A percentile compares a stretch with the other conserved stretches of the same genome.
Evolutionary conservation across 2,329 filamentous ascomycete genomes (phyloP).

Genomic region (Arachnomyces sp.): DNA sequence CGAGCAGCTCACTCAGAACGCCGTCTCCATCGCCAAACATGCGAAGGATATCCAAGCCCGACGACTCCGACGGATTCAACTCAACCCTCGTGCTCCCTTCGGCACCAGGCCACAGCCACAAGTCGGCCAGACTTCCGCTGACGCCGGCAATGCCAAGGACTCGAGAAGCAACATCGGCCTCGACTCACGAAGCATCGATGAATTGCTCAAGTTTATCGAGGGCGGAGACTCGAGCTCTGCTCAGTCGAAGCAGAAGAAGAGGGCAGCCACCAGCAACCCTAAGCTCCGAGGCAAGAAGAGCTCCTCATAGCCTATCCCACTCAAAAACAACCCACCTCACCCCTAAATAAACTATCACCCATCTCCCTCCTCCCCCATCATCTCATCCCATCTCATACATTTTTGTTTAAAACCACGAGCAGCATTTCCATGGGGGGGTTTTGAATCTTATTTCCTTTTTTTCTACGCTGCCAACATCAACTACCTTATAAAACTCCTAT

Average conservation of each 20-base stretch:
- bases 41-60: constrained; percentile 76
- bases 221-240: constrained; percentile 44
- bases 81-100: constrained; percentile 53
- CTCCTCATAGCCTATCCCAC: constrained; percentile 7
- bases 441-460: no score
- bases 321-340: no score
- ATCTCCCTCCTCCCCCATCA: no score
- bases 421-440: no score
- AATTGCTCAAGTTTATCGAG: constrained; percentile 90
- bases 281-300: constrained; percentile 38
- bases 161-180: constrained; percentile 37
- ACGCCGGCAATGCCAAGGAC: constrained; percentile 35
- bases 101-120: constrained; percentile 54
- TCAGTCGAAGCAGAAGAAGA: constrained; percentile 38
- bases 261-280: constrained; percentile 33
- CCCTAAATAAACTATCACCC: no score
- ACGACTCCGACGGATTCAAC: constrained; percentile 61
- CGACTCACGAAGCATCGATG: constrained; percentile 80
- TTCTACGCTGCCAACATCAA: no score
- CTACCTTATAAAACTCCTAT: no score
- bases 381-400: no score
- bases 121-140: constrained; percentile 47
- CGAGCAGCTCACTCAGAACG: constrained; percentile 90
- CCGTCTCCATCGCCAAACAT: constrained; percentile 88
- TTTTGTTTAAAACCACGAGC: no score